Percentiles rank a stretch among this genome's conserved stretches.
These are phyloP conservation scores for Allium sativum DNA, from an alignment of 106 monocot species.

Conservation along the genomic window DNA sequence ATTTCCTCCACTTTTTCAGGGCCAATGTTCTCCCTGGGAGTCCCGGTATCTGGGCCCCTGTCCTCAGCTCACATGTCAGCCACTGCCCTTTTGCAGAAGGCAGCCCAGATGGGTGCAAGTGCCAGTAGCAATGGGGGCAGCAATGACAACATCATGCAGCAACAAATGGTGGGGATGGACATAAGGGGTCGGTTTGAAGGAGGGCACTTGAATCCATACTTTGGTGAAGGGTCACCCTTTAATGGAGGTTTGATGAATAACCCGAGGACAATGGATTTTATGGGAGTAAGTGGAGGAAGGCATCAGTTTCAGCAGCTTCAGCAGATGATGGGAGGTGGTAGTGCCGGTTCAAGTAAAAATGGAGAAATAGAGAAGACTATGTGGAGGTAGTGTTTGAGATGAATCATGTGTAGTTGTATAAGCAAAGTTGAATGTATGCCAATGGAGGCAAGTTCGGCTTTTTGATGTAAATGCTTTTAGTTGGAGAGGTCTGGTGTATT, in stretches of 20 bases:
- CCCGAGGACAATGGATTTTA: constrained; percentile 1
- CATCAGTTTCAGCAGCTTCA: constrained; percentile 1
- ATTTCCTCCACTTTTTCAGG: not conserved
- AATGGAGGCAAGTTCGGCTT: too few species aligned
- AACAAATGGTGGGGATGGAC: constrained; percentile 3
- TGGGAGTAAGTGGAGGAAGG: not conserved
- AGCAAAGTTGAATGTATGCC: too few species aligned
- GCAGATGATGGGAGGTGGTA: not conserved
- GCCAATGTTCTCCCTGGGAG: not conserved
- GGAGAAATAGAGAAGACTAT: too few species aligned
- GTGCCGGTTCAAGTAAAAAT: too few species aligned
- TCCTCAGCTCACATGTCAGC: constrained; percentile 27
- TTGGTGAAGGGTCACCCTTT: not conserved
- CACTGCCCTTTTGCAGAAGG: constrained; percentile 44
- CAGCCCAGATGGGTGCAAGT: constrained; percentile 29
- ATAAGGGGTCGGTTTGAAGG: not conserved
- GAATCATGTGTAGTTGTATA: too few species aligned
- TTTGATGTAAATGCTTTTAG: too few species aligned
- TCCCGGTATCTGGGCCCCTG: not conserved
- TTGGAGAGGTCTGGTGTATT: too few species aligned
- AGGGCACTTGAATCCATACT: not conserved
- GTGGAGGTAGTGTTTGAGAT: too few species aligned
- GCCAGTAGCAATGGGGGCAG: not conserved
- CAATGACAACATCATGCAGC: not conserved
- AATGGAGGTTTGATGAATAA: not conserved